Conservation (phyloP, 108 stramenopile genomes). For the Cyclotella baltica region DNA sequence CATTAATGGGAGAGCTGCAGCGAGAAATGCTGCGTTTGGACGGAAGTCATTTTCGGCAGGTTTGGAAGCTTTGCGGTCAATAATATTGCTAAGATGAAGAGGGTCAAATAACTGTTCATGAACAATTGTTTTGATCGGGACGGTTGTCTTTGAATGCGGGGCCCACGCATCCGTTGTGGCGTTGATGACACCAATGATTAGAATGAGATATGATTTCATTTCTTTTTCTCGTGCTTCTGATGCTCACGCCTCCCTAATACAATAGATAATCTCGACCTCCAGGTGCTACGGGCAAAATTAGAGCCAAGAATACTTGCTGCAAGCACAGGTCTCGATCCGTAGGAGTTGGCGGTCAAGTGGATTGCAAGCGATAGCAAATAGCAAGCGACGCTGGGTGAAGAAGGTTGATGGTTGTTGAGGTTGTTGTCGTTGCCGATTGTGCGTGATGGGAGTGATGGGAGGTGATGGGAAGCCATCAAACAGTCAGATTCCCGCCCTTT, state of each 20-base stretch:
- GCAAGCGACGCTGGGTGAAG: neutral
- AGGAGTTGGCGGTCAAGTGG: too few relatives aligned
- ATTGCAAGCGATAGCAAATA: too few relatives aligned
- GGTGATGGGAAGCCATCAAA: too few relatives aligned
- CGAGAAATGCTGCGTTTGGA: constrained; percentile 24
- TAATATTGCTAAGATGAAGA: constrained; percentile 14
- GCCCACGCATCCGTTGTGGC: constrained; percentile 33
- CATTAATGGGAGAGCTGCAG: constrained; percentile 25
- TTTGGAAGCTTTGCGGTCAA: neutral
- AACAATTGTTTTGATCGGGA: constrained; percentile 4
- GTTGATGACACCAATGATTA: constrained; percentile 17
- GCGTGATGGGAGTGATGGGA: neutral
- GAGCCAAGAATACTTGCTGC: too few relatives aligned
- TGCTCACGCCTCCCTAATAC: neutral
- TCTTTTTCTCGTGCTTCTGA: neutral
- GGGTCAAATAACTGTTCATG: constrained; percentile 34
- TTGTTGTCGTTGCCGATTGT: too few relatives aligned
- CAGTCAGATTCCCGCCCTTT: too few relatives aligned
- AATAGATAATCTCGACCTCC: too few relatives aligned
- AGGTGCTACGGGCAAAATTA: too few relatives aligned
- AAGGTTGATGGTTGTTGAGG: neutral
- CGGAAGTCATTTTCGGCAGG: constrained; percentile 6
- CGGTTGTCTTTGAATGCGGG: constrained; percentile 30
- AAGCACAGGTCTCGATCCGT: too few relatives aligned
- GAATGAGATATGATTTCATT: constrained; percentile 27